phyloP scores from a whole-genome alignment of 257 asterid species.

The Solanum lignicaule region DNA sequence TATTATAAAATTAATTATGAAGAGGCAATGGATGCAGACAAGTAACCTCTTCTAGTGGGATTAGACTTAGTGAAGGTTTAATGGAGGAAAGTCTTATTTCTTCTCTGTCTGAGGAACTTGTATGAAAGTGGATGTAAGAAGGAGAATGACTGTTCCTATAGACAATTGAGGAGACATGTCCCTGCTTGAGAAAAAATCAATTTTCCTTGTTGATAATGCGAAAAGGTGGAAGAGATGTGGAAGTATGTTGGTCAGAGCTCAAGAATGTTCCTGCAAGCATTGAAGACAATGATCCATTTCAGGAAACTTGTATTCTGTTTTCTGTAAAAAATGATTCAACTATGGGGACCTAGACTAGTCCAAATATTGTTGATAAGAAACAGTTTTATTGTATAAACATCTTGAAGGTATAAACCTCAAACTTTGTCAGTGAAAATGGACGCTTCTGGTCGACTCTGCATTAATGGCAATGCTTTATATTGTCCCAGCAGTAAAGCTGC shows the following conservation, averaged over 20 bases:
- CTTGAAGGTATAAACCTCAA: not conserved
- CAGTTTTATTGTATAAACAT: not conserved
- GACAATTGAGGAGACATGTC: not conserved
- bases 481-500: not conserved
- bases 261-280: not conserved
- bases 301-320: not conserved
- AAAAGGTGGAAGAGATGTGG: not conserved
- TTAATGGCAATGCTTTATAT: not conserved
- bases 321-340: not conserved
- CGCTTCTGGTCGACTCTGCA: not conserved
- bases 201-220: not conserved
- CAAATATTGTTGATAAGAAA: not conserved
- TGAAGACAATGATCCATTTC: not conserved
- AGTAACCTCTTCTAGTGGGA: not conserved
- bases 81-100: not conserved
- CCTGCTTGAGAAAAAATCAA: not conserved
- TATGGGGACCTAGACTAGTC: not conserved
- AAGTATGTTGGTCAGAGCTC: not conserved
- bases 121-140: not conserved
- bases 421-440: not conserved
- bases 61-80: not conserved
- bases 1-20: not conserved
- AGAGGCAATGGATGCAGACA: not conserved
- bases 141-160: not conserved
- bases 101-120: not conserved